A percentile compares a stretch with the other conserved stretches of the same genome.
Evolutionary conservation across 257 asterid species (phyloP).

Genomic region (Ocimum tenuiflorum): DNA sequence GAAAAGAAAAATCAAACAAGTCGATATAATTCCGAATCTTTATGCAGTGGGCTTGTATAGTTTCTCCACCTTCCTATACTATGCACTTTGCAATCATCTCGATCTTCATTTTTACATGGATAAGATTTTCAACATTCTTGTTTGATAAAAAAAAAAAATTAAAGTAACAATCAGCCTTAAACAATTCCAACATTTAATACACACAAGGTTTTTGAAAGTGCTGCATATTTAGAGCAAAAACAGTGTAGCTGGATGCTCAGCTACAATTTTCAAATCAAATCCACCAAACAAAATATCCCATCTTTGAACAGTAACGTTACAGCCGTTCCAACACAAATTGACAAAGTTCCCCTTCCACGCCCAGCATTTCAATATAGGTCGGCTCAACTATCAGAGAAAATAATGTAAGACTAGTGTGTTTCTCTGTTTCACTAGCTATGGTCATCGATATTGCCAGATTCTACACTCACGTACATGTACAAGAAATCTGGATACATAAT

Average conservation of each 20-base stretch:
- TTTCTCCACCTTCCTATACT: not conserved
- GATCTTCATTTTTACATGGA: no score
- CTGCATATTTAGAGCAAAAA: no score
- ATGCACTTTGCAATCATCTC: not conserved
- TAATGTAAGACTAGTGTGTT: not conserved
- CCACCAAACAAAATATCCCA: slow-evolving; percentile 6
- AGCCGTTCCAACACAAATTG: slow-evolving; percentile 9
- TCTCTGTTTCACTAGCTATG: slow-evolving; percentile 18
- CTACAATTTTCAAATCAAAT: not conserved
- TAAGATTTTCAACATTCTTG: no score
- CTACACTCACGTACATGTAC: slow-evolving; percentile 32
- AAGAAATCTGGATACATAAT: slow-evolving; percentile 23
- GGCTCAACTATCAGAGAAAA: not conserved
- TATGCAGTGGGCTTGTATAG: not conserved
- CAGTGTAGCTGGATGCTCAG: no score
- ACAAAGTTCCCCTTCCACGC: not conserved
- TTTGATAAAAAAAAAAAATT: no score
- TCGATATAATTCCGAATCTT: not conserved
- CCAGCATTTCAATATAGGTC: not conserved
- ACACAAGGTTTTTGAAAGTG: no score
- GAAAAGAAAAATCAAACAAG: not conserved
- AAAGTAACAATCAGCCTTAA: no score
- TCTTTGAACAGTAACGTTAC: not conserved
- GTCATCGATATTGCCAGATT: slow-evolving; percentile 15
- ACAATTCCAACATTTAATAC: no score